Base-by-base conservation (phyloP, 805 yeast species). In the Hemisphaericaspora nanyangensis region DNA sequence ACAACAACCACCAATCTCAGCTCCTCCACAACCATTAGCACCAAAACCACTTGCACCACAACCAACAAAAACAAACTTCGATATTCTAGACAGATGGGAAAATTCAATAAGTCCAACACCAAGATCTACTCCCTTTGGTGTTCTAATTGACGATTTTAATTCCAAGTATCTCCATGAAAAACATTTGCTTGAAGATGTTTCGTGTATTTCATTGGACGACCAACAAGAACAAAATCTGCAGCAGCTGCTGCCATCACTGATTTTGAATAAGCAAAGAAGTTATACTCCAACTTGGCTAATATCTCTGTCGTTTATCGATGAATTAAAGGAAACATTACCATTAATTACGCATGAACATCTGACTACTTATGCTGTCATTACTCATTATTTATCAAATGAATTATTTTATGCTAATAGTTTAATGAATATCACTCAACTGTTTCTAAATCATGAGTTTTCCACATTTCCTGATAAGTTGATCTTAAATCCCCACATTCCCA, bases 341-440 rank as follows among this genome's bases (percentile, higher is more conserved):
- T 33, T 33, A 33, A 12, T 33, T 6, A 26, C 35, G 18, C 29
- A 33, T 22, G 26, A 32, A n/a, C 16, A 13, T 7, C 17, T 22
- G 15, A 16, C 35, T 4, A 7, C 29, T 12, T 24, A 17, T 13
- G 18, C 19, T 7, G 25, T 40, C 5, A 15, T 40, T 15, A 17
- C 44, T 5, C 34, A 31, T 26, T 41, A 27, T 34, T 41, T 41
- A 10, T 39, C 44, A 11, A 41, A 41, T 28, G 39, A 44, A 20
- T 27, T 41, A 15, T 44, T 33, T 28, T 39, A 44, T 25, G 40
- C 47, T 5, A 31, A 42, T 15, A 44, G 37, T 30, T 38, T 44
- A 17, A 30, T 41, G 13, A 35, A 28, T 12, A 26, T 44, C 19
- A 16, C 36, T 12, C 30, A 31, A 12, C 35, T 26, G 29, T 42